Base-by-base conservation (phyloP, 495 filamentous ascomycete species). In the Pyronema omphalodes region DNA sequence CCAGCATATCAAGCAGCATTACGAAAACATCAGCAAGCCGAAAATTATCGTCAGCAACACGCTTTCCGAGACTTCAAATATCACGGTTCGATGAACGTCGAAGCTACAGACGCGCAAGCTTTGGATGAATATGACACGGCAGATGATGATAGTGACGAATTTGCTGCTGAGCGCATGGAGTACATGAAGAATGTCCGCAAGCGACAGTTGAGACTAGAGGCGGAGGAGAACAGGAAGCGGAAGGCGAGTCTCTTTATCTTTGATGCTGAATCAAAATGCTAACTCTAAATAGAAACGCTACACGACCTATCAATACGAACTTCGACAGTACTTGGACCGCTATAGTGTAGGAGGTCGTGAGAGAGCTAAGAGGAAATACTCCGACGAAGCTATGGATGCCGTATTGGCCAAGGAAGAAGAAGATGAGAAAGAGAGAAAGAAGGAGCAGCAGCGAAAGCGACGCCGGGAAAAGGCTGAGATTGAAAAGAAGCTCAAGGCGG, bases 341-440 rank as follows among this genome's bases (percentile, higher is more conserved):
- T 73, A 78, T 58, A 75, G 75, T 18, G 67, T 74, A 41, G 62
- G 67, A 4, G 77, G 75, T 29, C 71, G 71, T 45, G 70, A 76
- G 15, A 70, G 73, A 34, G 83, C 78, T 60, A 67, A 74, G 49
- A 58, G 66, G n/a, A 60, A 63, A 34, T 73, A 82, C 59, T 78
- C 80, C 60, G 73, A 78, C 4, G 80, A 79, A 11, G 91, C 88
- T 14, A 72, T 88, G 51, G 76, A 82, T 44, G 81, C 93, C 59
- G 89, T 98, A 1, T 84, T 91, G 55, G 80, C 83, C 52, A 84
- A 84, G 57, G 91, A 95, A 65, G 73, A 94, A 7, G 82, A 83
- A 53, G 87, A 91, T 47, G 91, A 99, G 66, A 99, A 96, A 67
- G 93, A 96, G 68, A 86, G 93, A 29, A 99, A 99, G 74, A 99